Conservation (phyloP, 2,329 filamentous ascomycete species). For the Ophiostoma montium region DNA sequence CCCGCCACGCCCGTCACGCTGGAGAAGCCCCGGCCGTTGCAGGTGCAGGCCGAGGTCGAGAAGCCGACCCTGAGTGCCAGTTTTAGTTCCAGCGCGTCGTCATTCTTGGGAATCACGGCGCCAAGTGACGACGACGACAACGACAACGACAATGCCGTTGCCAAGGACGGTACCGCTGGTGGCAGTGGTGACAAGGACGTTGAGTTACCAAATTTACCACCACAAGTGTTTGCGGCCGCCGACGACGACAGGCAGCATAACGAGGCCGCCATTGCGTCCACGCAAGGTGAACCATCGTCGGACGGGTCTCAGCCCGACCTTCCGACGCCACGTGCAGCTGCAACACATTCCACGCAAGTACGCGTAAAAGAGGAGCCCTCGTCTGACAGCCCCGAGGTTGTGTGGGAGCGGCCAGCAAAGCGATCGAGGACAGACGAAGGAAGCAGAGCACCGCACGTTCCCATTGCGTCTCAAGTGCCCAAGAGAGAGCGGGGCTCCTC, state of each 20-base stretch:
- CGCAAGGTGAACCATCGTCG: conserved; percentile 9
- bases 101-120: background rate
- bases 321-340: conserved; percentile 1
- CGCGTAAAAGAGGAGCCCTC: conserved; percentile 37
- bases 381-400: conserved; percentile 36
- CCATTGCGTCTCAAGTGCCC: background rate
- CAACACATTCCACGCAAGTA: background rate
- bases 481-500: background rate
- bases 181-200: background rate
- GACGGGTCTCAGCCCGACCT: background rate
- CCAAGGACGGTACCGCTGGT: background rate
- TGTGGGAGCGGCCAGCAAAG: conserved; percentile 34
- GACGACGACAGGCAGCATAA: background rate
- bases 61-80: conserved; percentile 5
- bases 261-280: conserved; percentile 6
- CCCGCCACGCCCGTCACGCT: background rate
- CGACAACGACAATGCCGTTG: background rate
- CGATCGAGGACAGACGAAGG: conserved; percentile 29
- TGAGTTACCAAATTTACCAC: background rate
- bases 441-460: background rate
- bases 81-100: conserved; percentile 6
- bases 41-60: background rate
- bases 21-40: background rate
- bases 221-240: background rate
- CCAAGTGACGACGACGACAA: background rate